Base-by-base conservation (phyloP, 768 basidiomycete genomes). In the Termitomyces eurrhizus region DNA sequence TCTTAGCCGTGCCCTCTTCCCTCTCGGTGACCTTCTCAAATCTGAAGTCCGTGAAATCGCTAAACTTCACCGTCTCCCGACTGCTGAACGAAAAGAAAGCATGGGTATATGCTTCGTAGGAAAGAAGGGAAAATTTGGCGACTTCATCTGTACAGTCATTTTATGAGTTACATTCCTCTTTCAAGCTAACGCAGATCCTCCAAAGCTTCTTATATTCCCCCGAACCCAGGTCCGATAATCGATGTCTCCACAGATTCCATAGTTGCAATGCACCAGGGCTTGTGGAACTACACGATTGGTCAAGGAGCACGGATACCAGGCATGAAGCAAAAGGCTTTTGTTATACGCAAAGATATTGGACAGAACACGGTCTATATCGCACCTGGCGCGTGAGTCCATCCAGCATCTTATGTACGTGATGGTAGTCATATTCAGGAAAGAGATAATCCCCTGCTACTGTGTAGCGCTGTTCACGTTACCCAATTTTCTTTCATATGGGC, bases 31-130 rank as follows among this genome's bases (percentile, higher is more conserved):
- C 13, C 68, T 90, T 9, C 80, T 74, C 7, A 98, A 98, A 72
- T 14, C 35, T 3, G 35, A 52, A 52, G 51, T 52, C 13, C 51
- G 51, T 14, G 51, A 52, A 36, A 74, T 96, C 18, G 95, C 95
- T 0, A 72, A 72, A 36, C 51, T 4, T 14, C n/a, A 52, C 21
- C 35, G 21, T 7, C 35, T 52, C 12, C 51, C 51, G 21, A 52
- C 51, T 12, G 35, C 51, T 21, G 78, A 82, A 3, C 80, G 92
- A 61, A 80, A 79, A 18, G 95, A 98, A 69, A 94, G 92, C 72
- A 94, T 96, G 85, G 95, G 95, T 0, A 82, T 98, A 18, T 98
- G 95, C 68, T 98, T 98, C 64, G 87, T 98, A 1, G 95, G 95
- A 5, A 84, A 95, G 68, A 85, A 88, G 67, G 78, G 79, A 11